Evolutionary conservation across 768 basidiomycete species (phyloP).

Genomic region (Basidioascus undulatus): DNA sequence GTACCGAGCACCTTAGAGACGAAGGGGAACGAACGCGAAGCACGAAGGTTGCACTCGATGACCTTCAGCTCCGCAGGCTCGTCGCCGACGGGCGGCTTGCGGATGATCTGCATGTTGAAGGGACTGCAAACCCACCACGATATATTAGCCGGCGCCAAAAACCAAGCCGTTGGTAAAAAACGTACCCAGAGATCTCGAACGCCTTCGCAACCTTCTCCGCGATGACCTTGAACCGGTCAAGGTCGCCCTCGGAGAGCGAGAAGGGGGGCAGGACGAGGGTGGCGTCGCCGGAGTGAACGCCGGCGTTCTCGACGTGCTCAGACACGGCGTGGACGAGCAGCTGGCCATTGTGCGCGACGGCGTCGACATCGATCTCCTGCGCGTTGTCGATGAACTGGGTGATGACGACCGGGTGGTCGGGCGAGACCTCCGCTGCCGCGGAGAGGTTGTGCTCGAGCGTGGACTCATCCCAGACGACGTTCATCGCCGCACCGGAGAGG

Average conservation of each 20-base stretch:
- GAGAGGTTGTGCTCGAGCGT: conserved; percentile 77
- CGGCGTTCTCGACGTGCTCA: conserved; percentile 95
- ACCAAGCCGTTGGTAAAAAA: too few species aligned
- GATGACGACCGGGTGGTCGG: conserved; percentile 90
- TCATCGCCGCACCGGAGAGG: conserved; percentile 97
- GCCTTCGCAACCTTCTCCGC: conserved; percentile 84
- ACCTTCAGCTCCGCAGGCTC: conserved; percentile 63
- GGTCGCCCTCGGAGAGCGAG: conserved; percentile 46
- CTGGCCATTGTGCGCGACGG: conserved; percentile 75
- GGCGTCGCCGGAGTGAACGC: conserved; percentile 95
- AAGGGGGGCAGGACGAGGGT: conserved; percentile 90
- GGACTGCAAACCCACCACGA: too few species aligned
- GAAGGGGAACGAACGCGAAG: conserved; percentile 96
- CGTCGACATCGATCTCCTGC: conserved; percentile 95
- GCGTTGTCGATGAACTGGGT: conserved; percentile 97
- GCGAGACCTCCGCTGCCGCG: conserved; percentile 88
- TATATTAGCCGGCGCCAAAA: too few species aligned
- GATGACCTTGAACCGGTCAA: conserved; percentile 72
- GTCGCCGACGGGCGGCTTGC: conserved; percentile 35
- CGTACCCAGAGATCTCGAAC: conserved; percentile 89
- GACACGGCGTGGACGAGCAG: conserved; percentile 88
- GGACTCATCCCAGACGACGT: conserved; percentile 82
- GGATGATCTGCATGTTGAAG: conserved; percentile 98
- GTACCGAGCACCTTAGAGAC: conserved; percentile 92
- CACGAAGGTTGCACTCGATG: conserved; percentile 95